Conservation (phyloP, 768 basidiomycete genomes). For the Tulasnella sp. region DNA sequence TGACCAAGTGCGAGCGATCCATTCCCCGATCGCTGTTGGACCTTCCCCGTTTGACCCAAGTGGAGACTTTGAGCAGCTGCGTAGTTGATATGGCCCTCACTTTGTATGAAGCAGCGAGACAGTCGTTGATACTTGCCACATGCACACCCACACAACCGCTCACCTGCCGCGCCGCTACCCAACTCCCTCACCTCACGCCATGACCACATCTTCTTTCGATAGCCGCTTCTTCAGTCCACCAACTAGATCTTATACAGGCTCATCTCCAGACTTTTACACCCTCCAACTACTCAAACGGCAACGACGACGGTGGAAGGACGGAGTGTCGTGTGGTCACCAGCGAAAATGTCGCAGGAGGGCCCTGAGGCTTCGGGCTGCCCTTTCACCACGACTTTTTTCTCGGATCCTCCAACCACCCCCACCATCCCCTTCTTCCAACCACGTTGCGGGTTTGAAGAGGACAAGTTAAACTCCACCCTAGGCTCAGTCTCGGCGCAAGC, state of each 20-base stretch:
- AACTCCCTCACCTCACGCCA: not conserved
- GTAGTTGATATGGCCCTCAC: no score
- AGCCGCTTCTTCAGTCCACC: slow-evolving; percentile 12
- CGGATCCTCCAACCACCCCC: not conserved
- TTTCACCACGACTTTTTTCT: not conserved
- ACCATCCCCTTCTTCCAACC: not conserved
- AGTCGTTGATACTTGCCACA: no score
- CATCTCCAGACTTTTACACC: not conserved
- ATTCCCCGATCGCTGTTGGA: no score
- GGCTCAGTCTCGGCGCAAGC: no score
- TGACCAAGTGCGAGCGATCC: no score
- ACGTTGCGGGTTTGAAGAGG: not conserved
- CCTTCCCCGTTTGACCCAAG: no score
- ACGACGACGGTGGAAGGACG: not conserved
- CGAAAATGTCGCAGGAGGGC: not conserved
- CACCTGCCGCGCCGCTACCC: no score
- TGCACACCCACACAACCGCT: no score
- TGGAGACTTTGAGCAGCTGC: no score
- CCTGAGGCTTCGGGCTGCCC: not conserved
- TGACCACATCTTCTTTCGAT: slow-evolving; percentile 7
- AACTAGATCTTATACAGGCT: not conserved
- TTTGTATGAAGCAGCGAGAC: no score
- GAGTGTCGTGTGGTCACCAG: not conserved
- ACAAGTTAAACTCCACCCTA: no score
- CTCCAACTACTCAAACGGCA: not conserved